Base-by-base conservation (phyloP, 2,329 filamentous ascomycete genomes). In the Diaporthe caulivora region DNA sequence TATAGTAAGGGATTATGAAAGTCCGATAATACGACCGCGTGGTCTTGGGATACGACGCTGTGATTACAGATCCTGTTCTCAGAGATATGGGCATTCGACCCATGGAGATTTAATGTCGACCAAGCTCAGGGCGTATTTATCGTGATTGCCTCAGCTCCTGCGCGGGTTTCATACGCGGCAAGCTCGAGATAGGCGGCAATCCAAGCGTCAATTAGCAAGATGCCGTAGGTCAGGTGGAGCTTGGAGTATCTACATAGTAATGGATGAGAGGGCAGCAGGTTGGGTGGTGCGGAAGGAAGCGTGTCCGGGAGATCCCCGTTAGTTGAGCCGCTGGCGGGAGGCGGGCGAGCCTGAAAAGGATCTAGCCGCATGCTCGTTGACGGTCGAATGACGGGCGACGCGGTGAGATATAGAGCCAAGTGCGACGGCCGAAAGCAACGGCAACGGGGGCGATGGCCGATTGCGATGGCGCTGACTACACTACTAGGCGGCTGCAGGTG, bases 41-140 rank as follows among this genome's bases (percentile, higher is more conserved):
- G 13, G 62, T 65, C 62, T 65, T 51, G 62, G 62, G 18, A 65
- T 65, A 37, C 62, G 44, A 65, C 62, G 29, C 21, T 65, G 29
- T 51, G 24, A 6, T n/a, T 15, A 34, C 40, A 40, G 57, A 65
- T 24, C 15, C 49, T 17, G 8, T 34, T 24, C 8, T 62, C 40
- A 18, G 18, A 51, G 9, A 26, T 49, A 40, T 24, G 44, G 44
- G 62, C 62, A 26, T 24, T 51, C 8, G 44, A 65, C n/a, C 7
- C 37, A 8, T 10, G 37, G 37, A 24, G 18, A 65, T 2, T 65
- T 65, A 13, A 15, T 34, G 42, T 51, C 15, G 5, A 44, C 18
- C 13, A 51, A 34, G 10, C 11, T 21, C 7, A 29, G 24, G 18
- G 4, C n/a, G 29, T 15, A 26, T 17, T 37, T 17, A 3, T n/a